Evolutionary conservation across 148 eudicot genomes (phyloP).

Genomic region (Suaeda aralocaspica): DNA sequence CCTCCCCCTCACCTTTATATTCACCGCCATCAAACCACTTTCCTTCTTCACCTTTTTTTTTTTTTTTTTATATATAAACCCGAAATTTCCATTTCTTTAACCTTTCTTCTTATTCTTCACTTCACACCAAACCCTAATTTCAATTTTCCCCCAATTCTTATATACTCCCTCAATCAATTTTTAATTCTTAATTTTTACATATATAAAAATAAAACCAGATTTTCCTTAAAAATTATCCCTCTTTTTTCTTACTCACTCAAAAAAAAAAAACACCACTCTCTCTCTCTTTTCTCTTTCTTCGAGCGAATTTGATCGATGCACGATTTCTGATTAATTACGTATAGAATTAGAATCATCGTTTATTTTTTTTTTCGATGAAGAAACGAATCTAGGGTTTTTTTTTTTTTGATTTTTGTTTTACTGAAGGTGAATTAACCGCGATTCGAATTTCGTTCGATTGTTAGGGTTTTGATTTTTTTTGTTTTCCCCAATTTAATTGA

Average conservation of each 20-base stretch:
- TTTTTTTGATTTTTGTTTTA: not conserved
- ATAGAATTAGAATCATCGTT: slow-evolving; percentile 18
- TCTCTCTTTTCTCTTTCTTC: not conserved
- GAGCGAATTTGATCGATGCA: not conserved
- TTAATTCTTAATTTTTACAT: not conserved
- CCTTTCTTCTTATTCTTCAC: not conserved
- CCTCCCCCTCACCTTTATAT: slow-evolving; percentile 9
- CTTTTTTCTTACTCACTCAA: slow-evolving; percentile 10
- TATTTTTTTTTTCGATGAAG: not conserved
- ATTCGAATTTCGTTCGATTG: slow-evolving; percentile 7
- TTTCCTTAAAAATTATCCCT: not conserved
- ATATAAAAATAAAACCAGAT: slow-evolving; percentile 6
- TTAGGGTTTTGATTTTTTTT: slow-evolving; percentile 7
- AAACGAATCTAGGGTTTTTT: slow-evolving; percentile 24
- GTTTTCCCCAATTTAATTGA: not conserved
- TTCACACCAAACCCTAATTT: not conserved
- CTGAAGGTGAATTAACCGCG: not conserved
- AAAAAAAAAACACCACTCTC: slow-evolving; percentile 6
- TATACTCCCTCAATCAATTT: too few species aligned
- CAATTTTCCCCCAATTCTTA: not conserved
- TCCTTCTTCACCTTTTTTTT: not conserved
- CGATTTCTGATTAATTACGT: slow-evolving; percentile 5
- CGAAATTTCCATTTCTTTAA: not conserved
- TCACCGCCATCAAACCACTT: slow-evolving; percentile 32
- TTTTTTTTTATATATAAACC: not conserved